phyloP scores from a whole-genome alignment of 257 asterid genomes.

The Scutellaria minor region DNA sequence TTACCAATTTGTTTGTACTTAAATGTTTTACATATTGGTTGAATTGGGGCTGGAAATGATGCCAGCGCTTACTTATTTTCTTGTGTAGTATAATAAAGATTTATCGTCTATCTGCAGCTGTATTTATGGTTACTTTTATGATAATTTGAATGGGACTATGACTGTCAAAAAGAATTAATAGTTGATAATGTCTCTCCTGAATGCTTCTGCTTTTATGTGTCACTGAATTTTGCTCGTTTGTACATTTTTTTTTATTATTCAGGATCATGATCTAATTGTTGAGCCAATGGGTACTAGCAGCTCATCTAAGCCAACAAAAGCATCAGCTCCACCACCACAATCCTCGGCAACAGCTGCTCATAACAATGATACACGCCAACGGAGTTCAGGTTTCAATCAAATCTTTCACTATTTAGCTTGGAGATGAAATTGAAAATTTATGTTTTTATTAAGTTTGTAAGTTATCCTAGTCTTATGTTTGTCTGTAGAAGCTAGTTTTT shows the following conservation, averaged over 20 bases:
- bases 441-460: slow-evolving; percentile 5
- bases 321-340: slow-evolving; percentile 52
- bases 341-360: slow-evolving; percentile 58
- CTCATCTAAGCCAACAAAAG: slow-evolving; percentile 65
- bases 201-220: slow-evolving; percentile 15
- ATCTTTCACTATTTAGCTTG: slow-evolving; percentile 5
- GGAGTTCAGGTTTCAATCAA: slow-evolving; percentile 53
- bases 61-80: not conserved
- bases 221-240: slow-evolving; percentile 3
- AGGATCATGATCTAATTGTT: slow-evolving; percentile 84
- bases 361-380: slow-evolving; percentile 51
- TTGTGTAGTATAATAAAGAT: not conserved
- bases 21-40: not conserved
- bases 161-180: not conserved
- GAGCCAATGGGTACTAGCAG: slow-evolving; percentile 67
- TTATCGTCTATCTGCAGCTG: not conserved
- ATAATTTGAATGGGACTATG: slow-evolving; percentile 7
- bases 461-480: not conserved
- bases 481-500: slow-evolving; percentile 21
- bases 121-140: not conserved
- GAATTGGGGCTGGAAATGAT: not conserved
- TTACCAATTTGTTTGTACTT: not conserved
- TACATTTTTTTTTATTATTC: slow-evolving; percentile 11
- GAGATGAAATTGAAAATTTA: slow-evolving; percentile 11
- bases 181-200: not conserved